Evolutionary conservation across 139 green algal species (phyloP).

Genomic region (Trebouxia sp.): DNA sequence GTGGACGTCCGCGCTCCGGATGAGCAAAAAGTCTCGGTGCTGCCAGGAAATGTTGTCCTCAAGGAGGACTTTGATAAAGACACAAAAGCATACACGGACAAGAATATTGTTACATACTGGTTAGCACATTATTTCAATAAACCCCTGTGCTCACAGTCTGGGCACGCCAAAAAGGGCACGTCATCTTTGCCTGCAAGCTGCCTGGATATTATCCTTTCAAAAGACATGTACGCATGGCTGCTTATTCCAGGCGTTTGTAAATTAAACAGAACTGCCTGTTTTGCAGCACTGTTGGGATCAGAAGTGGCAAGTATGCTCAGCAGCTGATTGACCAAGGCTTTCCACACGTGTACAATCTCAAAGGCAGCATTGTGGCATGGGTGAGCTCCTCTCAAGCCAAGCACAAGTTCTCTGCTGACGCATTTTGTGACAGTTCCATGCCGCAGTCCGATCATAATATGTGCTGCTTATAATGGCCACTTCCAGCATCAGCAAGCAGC

Average conservation of each 20-base stretch:
- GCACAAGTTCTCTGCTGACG: no score
- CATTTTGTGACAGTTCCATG: no score
- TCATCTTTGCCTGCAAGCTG: no score
- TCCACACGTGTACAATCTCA: constrained; percentile 48
- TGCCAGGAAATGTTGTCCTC: constrained; percentile 1
- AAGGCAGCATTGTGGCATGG: constrained; percentile 58
- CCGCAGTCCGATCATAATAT: no score
- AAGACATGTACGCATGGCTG: no score
- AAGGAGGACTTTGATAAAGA: not conserved
- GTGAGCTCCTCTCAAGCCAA: constrained; percentile 33
- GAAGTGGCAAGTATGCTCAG: constrained; percentile 45
- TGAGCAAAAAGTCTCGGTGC: not conserved
- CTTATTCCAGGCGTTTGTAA: not conserved
- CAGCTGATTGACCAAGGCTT: constrained; percentile 42
- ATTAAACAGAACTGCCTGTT: not conserved
- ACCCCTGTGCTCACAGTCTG: no score
- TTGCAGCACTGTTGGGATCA: constrained; percentile 61
- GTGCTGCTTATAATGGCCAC: no score
- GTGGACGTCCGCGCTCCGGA: not conserved
- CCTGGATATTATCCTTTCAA: no score
- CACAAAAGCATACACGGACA: not conserved
- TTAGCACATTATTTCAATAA: no score
- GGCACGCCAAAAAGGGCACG: no score
- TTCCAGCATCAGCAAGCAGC: no score
- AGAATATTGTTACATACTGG: constrained; percentile 16